phyloP scores from a whole-genome alignment of 1,139 yeast species.

The Geotrichum bryndzae region DNA sequence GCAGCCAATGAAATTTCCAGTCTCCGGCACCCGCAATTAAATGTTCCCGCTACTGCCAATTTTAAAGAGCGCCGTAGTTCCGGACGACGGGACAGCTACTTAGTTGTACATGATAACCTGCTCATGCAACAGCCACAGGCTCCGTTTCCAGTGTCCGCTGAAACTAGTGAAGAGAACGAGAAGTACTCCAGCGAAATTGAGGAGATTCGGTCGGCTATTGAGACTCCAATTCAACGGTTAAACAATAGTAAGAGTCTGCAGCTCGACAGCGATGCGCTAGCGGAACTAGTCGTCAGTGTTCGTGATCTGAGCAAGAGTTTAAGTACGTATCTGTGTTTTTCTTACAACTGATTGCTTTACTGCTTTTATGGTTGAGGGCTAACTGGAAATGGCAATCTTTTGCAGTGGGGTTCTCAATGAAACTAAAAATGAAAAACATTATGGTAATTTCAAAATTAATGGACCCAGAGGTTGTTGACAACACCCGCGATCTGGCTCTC shows the following conservation, averaged over 20 bases:
- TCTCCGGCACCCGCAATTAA: not conserved
- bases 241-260: not conserved
- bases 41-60: not conserved
- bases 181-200: not conserved
- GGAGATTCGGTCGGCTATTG: not conserved
- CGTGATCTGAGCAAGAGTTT: conserved; percentile 38
- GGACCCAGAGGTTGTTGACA: conserved; percentile 51
- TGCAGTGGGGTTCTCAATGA: conserved; percentile 42
- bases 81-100: not conserved
- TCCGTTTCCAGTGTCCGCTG: not conserved
- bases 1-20: not conserved
- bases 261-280: conserved; percentile 36
- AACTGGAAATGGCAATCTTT: not conserved
- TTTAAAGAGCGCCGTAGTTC: not conserved
- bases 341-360: not conserved
- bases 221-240: not conserved
- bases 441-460: conserved; percentile 66
- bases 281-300: conserved; percentile 40
- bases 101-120: not conserved
- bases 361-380: not conserved
- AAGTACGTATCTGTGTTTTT: conserved; percentile 25
- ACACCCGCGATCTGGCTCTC: conserved; percentile 52
- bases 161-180: not conserved
- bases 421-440: conserved; percentile 52
- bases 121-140: not conserved